These are phyloP conservation scores for Solanum dulcamara DNA, from an alignment of 257 asterid species.

Conservation along the genomic window DNA sequence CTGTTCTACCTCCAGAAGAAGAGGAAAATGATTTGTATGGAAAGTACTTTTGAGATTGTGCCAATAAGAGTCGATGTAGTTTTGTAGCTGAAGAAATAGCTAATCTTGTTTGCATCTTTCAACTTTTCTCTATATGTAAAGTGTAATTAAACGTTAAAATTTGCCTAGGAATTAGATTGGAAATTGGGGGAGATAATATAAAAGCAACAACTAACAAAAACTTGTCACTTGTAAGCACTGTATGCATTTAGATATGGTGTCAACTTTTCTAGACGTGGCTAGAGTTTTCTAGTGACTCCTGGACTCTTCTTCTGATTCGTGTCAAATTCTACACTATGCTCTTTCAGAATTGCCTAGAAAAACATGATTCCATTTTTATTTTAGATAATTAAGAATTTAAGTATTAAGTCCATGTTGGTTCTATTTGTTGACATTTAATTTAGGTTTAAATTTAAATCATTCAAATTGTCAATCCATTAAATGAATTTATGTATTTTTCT, in stretches of 20 bases:
- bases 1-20: conserved; percentile 37
- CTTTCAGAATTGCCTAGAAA: conserved; percentile 18
- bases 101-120: conserved; percentile 38
- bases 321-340: background rate
- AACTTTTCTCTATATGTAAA: background rate
- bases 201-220: background rate
- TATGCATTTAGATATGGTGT: conserved; percentile 20
- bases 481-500: too few species aligned
- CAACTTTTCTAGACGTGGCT: conserved; percentile 5
- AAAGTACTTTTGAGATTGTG: background rate
- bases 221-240: background rate
- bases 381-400: too few species aligned
- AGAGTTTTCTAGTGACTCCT: conserved; percentile 14
- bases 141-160: background rate
- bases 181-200: background rate
- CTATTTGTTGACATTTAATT: too few species aligned
- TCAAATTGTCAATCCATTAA: too few species aligned
- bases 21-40: conserved; percentile 6
- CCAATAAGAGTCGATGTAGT: conserved; percentile 8
- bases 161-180: background rate
- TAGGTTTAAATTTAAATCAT: too few species aligned
- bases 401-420: too few species aligned
- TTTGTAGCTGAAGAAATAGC: conserved; percentile 17
- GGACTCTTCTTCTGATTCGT: conserved; percentile 16
- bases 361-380: background rate